phyloP scores from a whole-genome alignment of 805 yeast genomes.

The Saccharomyces mikatae region DNA sequence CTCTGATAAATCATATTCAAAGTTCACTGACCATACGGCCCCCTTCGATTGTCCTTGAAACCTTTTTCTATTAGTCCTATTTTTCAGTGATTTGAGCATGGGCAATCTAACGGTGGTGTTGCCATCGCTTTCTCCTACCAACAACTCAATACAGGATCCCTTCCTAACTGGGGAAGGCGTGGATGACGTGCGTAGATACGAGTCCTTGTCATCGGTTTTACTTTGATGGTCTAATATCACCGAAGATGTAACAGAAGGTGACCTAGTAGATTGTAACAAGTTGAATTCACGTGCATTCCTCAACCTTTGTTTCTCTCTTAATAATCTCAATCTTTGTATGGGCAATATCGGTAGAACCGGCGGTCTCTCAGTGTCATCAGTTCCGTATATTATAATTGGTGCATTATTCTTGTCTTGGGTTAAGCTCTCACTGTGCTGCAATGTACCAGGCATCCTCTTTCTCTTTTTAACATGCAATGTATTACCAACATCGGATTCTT shows the following conservation, averaged over 20 bases:
- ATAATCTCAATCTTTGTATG: constrained; percentile 22
- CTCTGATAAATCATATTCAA: constrained; percentile 25
- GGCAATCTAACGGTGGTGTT: not conserved
- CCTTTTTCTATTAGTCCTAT: not conserved
- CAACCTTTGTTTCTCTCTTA: constrained; percentile 23
- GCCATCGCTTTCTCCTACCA: not conserved
- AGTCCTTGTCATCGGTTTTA: constrained; percentile 1
- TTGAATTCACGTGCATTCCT: constrained; percentile 6
- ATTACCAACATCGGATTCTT: not conserved
- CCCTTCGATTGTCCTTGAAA: constrained; percentile 5
- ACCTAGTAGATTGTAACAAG: not conserved
- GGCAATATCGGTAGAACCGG: constrained; percentile 28
- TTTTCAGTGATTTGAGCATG: not conserved
- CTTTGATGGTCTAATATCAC: not conserved
- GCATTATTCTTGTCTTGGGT: not conserved
- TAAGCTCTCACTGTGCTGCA: constrained; percentile 1
- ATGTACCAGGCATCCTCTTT: not conserved
- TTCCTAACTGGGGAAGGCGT: constrained; percentile 22
- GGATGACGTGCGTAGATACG: constrained; percentile 10
- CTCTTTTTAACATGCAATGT: not conserved
- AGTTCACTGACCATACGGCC: constrained; percentile 24
- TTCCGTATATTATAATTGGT: constrained; percentile 11
- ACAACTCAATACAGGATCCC: not conserved
- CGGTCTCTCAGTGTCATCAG: constrained; percentile 16
- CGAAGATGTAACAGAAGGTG: not conserved